These are phyloP conservation scores for Magnolia officinalis DNA, from an alignment of 164 flowering plant species.

Conservation along the genomic window DNA sequence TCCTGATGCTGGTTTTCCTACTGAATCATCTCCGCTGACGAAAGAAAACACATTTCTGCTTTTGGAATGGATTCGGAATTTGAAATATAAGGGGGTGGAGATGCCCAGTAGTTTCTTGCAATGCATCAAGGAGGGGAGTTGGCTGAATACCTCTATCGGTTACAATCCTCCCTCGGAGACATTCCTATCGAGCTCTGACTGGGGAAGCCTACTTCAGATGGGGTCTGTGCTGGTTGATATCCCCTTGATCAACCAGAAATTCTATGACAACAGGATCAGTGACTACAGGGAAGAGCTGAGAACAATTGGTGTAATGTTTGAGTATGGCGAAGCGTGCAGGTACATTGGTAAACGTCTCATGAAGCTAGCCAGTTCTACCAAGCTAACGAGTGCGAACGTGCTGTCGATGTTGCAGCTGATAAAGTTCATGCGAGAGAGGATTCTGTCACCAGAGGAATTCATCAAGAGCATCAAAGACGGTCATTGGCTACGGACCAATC, in stretches of 20 bases:
- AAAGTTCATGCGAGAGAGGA: slow-evolving; percentile 30
- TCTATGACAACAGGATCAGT: slow-evolving; percentile 35
- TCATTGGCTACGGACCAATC: slow-evolving; percentile 46
- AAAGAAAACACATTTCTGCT: slow-evolving; percentile 48
- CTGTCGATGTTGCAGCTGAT: slow-evolving; percentile 50
- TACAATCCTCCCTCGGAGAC: slow-evolving; percentile 56
- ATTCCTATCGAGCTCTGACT: slow-evolving; percentile 35
- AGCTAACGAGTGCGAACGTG: slow-evolving; percentile 34
- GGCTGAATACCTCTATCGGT: slow-evolving; percentile 42
- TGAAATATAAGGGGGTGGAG: slow-evolving; percentile 12
- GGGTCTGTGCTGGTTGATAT: slow-evolving; percentile 62
- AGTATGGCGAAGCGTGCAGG: slow-evolving; percentile 44
- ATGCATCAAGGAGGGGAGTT: slow-evolving; percentile 50
- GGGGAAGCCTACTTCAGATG: slow-evolving; percentile 44
- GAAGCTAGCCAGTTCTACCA: slow-evolving; percentile 39
- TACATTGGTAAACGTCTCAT: slow-evolving; percentile 58
- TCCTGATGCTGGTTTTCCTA: slow-evolving; percentile 43
- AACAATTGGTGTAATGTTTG: slow-evolving; percentile 53
- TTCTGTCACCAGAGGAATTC: slow-evolving; percentile 34
- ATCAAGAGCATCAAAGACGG: slow-evolving; percentile 32
- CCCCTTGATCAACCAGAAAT: slow-evolving; percentile 50
- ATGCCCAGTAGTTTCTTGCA: slow-evolving; percentile 38
- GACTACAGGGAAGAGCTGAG: slow-evolving; percentile 46
- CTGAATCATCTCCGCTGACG: slow-evolving; percentile 43
- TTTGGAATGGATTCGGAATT: slow-evolving; percentile 44